Conservation (phyloP, 352 stramenopile genomes). For the Pythium vanterpoolii region DNA sequence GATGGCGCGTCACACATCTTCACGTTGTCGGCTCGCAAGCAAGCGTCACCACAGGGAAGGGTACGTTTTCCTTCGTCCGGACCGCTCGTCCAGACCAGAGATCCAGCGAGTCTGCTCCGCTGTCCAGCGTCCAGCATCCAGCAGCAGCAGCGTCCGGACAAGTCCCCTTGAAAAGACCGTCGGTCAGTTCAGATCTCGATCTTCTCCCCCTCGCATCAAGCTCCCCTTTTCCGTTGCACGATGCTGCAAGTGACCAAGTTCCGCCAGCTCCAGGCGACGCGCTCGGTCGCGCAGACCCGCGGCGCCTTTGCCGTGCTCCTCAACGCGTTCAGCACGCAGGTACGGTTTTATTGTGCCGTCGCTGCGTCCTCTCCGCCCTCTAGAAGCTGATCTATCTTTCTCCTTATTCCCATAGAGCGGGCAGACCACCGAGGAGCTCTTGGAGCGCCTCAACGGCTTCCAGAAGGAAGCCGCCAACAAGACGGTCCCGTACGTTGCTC, state of each 20-base stretch:
- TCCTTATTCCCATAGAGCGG: conserved; percentile 16
- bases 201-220: conserved; percentile 17
- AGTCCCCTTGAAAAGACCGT: not conserved
- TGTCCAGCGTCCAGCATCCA: not conserved
- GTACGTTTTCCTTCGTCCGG: not conserved
- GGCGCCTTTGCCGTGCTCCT: conserved; percentile 34
- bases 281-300: conserved; percentile 27
- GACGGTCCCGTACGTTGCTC: conserved; percentile 49
- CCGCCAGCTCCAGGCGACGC: conserved; percentile 43
- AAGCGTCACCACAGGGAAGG: conserved; percentile 8
- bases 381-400: not conserved
- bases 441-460: conserved; percentile 60
- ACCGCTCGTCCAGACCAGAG: conserved; percentile 15
- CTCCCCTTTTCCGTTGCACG: conserved; percentile 8
- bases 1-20: conserved; percentile 17
- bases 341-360: conserved; percentile 1
- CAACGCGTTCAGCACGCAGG: conserved; percentile 45
- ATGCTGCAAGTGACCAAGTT: conserved; percentile 69
- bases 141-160: not conserved
- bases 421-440: conserved; percentile 43
- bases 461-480: conserved; percentile 65
- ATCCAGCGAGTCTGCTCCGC: conserved; percentile 16
- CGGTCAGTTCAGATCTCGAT: conserved; percentile 25
- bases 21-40: conserved; percentile 21
- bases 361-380: too few relatives aligned